Percentiles rank a stretch among this genome's conserved stretches.
These are phyloP conservation scores for Trypanosoma grayi DNA, from an alignment of 208 protist species.

Conservation along the genomic window DNA sequence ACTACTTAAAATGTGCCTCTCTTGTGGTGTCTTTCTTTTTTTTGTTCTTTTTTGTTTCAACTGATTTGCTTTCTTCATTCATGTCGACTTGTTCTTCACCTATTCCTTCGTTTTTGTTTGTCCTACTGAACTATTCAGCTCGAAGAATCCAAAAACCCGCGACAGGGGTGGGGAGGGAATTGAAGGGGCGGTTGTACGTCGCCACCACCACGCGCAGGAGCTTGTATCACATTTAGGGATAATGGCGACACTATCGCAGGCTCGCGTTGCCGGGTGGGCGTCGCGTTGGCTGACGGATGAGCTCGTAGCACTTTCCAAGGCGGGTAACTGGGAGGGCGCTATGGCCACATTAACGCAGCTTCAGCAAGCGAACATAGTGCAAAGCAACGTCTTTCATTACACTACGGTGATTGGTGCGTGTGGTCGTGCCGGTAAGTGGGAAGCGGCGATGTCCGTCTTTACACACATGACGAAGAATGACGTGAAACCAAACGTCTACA, in stretches of 20 bases:
- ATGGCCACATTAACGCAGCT: constrained; percentile 61
- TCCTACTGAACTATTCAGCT: too few relatives aligned
- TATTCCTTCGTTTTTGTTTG: not conserved
- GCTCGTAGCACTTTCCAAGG: constrained; percentile 59
- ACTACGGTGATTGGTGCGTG: constrained; percentile 84
- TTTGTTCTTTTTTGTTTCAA: not conserved
- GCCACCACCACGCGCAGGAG: too few relatives aligned
- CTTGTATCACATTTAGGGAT: too few relatives aligned
- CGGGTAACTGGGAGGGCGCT: constrained; percentile 81
- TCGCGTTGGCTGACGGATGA: constrained; percentile 87
- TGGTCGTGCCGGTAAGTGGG: constrained; percentile 64
- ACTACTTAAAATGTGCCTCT: not conserved
- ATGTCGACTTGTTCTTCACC: not conserved
- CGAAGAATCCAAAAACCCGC: too few relatives aligned
- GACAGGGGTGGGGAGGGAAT: too few relatives aligned
- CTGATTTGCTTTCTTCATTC: constrained; percentile 5
- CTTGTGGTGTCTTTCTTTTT: not conserved
- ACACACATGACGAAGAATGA: constrained; percentile 67
- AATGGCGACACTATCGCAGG: constrained; percentile 70
- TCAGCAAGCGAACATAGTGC: constrained; percentile 64
- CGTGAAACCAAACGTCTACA: constrained; percentile 85
- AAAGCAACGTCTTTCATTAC: constrained; percentile 89
- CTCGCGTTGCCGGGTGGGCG: constrained; percentile 62
- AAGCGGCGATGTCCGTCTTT: constrained; percentile 61
- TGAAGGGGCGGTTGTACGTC: too few relatives aligned